Conservation (phyloP, 345 rosid genomes). For the Eucalyptus victrix region DNA sequence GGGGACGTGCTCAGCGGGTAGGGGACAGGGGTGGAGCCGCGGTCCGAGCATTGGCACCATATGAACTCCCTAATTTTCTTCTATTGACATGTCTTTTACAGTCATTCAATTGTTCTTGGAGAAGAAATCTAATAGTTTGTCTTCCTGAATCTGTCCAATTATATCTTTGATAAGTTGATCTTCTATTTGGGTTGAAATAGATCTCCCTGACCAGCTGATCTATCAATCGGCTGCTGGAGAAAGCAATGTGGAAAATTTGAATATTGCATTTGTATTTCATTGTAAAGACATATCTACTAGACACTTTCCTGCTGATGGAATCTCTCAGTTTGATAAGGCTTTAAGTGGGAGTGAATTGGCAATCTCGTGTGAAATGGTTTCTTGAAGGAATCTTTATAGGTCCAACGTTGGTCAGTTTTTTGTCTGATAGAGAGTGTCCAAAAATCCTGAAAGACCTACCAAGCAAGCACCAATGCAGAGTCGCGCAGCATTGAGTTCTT, state of each 20-base stretch:
- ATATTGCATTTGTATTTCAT: not conserved
- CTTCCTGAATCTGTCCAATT: not conserved
- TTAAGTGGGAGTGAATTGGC: not conserved
- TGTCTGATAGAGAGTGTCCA: not conserved
- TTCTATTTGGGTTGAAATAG: not conserved
- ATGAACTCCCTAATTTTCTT: not conserved
- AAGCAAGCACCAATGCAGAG: not conserved
- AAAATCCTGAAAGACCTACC: not conserved
- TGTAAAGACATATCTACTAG: too few relatives aligned
- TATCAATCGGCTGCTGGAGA: not conserved
- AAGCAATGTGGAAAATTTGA: not conserved
- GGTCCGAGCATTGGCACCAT: conserved; percentile 11
- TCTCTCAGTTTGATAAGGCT: not conserved
- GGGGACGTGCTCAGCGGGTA: conserved; percentile 35
- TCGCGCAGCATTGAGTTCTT: not conserved
- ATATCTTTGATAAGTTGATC: not conserved
- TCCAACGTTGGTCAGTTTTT: not conserved
- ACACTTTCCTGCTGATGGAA: not conserved
- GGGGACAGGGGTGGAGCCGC: conserved; percentile 23
- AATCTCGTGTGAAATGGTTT: not conserved
- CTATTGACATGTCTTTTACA: not conserved
- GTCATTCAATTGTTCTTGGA: not conserved
- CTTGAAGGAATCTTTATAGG: not conserved
- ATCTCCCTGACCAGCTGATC: not conserved
- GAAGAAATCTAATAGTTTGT: not conserved